A percentile compares a stretch with the other conserved stretches of the same genome.
phyloP scores from a whole-genome alignment of 495 filamentous ascomycete genomes.

The Niebla homalea region DNA sequence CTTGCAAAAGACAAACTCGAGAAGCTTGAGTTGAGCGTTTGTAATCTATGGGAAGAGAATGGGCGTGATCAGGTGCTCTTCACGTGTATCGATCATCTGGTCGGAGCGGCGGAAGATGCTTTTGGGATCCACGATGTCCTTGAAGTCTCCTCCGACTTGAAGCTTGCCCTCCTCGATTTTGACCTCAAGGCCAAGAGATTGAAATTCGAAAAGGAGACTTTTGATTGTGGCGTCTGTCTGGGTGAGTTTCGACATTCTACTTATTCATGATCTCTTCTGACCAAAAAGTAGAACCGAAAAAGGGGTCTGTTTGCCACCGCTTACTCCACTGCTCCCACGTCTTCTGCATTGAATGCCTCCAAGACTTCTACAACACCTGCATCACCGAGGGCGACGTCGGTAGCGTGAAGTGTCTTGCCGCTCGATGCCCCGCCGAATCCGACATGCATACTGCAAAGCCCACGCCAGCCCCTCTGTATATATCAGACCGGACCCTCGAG shows the following conservation, averaged over 20 bases:
- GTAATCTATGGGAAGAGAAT: conserved; percentile 67
- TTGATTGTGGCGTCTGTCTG: conserved; percentile 80
- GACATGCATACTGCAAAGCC: conserved; percentile 14
- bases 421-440: conserved; percentile 43
- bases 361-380: conserved; percentile 76
- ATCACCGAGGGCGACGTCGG: conserved; percentile 76
- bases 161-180: conserved; percentile 63
- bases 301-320: conserved; percentile 66
- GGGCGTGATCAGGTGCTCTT: conserved; percentile 67
- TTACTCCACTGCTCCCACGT: conserved; percentile 75
- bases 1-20: conserved; percentile 43
- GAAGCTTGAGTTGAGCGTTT: conserved; percentile 46
- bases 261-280: conserved; percentile 14
- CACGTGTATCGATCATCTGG: conserved; percentile 74
- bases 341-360: conserved; percentile 73
- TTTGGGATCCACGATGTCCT: conserved; percentile 57
- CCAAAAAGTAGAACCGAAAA: conserved; percentile 61
- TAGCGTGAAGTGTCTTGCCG: conserved; percentile 61
- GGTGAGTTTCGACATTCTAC: conserved; percentile 23
- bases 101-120: conserved; percentile 60
- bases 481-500: conserved; percentile 51
- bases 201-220: conserved; percentile 72
- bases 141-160: conserved; percentile 44
- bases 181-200: conserved; percentile 58
- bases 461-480: conserved; percentile 20